phyloP scores from a whole-genome alignment of 495 filamentous ascomycete genomes.

The Coniosporium apollinis region DNA sequence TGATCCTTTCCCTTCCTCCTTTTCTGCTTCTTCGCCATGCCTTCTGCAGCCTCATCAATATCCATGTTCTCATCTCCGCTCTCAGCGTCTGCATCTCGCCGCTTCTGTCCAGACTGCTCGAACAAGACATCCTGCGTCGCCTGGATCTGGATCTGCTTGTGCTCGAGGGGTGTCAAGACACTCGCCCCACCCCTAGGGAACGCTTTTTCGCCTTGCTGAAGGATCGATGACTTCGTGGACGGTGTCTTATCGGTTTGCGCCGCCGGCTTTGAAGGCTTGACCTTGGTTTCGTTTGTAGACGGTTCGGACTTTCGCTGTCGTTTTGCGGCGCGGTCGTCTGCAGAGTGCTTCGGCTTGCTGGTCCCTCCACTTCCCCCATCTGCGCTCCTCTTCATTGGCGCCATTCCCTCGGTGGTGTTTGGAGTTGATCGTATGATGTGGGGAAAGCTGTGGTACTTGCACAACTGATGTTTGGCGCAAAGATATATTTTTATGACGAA shows the following conservation, averaged over 20 bases:
- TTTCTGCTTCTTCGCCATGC: constrained; percentile 34
- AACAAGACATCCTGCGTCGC: constrained; percentile 86
- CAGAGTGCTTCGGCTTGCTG: neutral
- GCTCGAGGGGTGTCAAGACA: constrained; percentile 79
- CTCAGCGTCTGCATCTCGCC: constrained; percentile 12
- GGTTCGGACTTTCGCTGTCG: neutral
- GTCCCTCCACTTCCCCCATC: constrained; percentile 10
- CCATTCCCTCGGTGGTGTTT: constrained; percentile 6
- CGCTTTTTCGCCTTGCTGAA: constrained; percentile 64
- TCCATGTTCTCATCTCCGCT: constrained; percentile 34
- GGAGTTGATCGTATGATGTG: too few relatives aligned
- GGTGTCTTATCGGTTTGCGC: constrained; percentile 3
- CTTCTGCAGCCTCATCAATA: constrained; percentile 21
- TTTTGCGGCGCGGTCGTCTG: neutral
- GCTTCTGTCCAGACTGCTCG: constrained; percentile 51
- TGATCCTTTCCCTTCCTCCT: constrained; percentile 28
- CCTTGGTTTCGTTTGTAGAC: constrained; percentile 1
- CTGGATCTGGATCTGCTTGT: constrained; percentile 91
- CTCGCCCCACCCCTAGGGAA: constrained; percentile 91
- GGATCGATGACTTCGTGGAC: constrained; percentile 20
- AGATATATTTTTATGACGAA: too few relatives aligned
- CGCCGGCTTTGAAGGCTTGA: constrained; percentile 3
- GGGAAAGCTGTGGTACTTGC: too few relatives aligned
- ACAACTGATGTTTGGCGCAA: too few relatives aligned
- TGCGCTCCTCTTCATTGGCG: constrained; percentile 12